Conservation (phyloP, 805 yeast genomes). For the Sungouiella thailandica region DNA sequence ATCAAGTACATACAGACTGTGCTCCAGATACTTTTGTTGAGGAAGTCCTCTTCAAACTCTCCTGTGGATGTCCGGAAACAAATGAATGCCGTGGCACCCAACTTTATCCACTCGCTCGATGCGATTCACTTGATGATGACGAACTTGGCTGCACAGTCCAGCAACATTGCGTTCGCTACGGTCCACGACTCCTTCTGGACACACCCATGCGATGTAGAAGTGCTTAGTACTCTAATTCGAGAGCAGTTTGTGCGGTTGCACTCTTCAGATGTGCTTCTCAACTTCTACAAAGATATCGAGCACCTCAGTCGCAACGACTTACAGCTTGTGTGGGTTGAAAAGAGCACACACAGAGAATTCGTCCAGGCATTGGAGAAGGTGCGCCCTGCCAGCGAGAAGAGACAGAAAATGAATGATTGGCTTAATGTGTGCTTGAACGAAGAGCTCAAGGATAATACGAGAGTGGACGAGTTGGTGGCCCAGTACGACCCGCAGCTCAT, state of each 20-base stretch:
- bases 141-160: conserved; percentile 17
- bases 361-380: conserved; percentile 3
- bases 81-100: conserved; percentile 37
- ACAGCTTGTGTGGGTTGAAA: conserved; percentile 32
- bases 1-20: conserved; percentile 15
- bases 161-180: conserved; percentile 26
- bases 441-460: conserved; percentile 7
- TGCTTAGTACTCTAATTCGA: conserved; percentile 23
- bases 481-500: conserved; percentile 20
- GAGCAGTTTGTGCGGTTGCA: conserved; percentile 34
- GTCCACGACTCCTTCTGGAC: conserved; percentile 46
- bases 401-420: conserved; percentile 2
- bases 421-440: conserved; percentile 5
- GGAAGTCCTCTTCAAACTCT: conserved; percentile 16
- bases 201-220: conserved; percentile 25
- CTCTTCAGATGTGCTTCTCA: conserved; percentile 19
- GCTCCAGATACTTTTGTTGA: conserved; percentile 20
- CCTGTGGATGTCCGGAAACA: conserved; percentile 27
- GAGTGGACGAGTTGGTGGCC: conserved; percentile 13
- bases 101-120: conserved; percentile 40
- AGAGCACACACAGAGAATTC: conserved; percentile 6
- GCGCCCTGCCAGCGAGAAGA: conserved; percentile 8
- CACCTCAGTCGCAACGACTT: conserved; percentile 18
- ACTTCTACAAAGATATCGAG: conserved; percentile 23
- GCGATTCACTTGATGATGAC: conserved; percentile 37